Base-by-base conservation (phyloP, 768 basidiomycete species). In the Amanita thiersii region DNA sequence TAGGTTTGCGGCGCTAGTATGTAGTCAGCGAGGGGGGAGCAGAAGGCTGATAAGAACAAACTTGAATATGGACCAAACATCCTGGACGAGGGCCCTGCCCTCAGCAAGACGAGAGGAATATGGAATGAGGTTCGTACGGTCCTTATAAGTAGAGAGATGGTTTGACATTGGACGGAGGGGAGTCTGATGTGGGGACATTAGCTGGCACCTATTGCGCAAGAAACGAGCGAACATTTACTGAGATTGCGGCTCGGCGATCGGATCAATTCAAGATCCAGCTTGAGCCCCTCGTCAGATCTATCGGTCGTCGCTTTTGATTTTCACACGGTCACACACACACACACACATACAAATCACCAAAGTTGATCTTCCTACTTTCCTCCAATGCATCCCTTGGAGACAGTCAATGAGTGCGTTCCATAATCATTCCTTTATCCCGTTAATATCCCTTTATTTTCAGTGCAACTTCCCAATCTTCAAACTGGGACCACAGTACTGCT, bases 31-130 rank as follows among this genome's bases (percentile, higher is more conserved):
- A 36, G 25, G 25, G 46, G 26, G 20, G 20, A 18, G 11, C 10
- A 39, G 19, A 25, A 43, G 34, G 46, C 39, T 7, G 18, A 18
- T 21, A 39, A 43, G 39, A 43, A 61, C 66, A 36, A 47, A 87
- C 88, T 86, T 88, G 77, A 75, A 92, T 52, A 92, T 86, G 1
- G 86, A 85, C 90, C 90, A 93, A 21, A 93, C 90, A 59, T 92
- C 90, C 58, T 79, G 70, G 14, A 76, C 80, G 23, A 90, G 60
- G 0, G 87, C 88, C 24, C 86, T 73, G 15, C 88, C 88, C 21
- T 84, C 80, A 49, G 58, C 65, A 49, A 91, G 67, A 39, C 87
- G 75, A 1, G 80, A 81, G 1, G 87, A 82, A 56, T 79, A 78
- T 1, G 80, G 71, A 39, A 89, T 69, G 45, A 81, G 70, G 33